Percentiles rank a stretch among this genome's conserved stretches.
phyloP scores from a whole-genome alignment of 148 eudicot species.

The Diospyros kaki region DNA sequence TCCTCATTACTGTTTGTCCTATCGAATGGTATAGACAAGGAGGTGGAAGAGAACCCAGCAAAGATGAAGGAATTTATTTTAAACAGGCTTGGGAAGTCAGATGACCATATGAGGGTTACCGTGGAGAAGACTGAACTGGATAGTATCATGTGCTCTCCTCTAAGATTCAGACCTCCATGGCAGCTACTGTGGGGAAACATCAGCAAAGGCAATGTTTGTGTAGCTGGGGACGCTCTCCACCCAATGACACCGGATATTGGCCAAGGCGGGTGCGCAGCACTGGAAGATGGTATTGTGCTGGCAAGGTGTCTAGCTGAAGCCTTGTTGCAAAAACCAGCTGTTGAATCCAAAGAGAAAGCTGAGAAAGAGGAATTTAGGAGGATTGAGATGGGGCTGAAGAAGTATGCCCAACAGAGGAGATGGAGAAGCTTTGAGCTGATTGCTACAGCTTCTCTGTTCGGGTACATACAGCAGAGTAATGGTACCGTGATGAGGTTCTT shows the following conservation, averaged over 20 bases:
- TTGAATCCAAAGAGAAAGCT: neutral
- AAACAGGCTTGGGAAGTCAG: conserved; percentile 44
- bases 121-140: conserved; percentile 33
- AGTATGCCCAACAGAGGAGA: conserved; percentile 38
- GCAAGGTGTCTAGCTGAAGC: conserved; percentile 42
- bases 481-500: conserved; percentile 33
- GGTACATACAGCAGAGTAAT: conserved; percentile 33
- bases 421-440: conserved; percentile 51
- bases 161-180: conserved; percentile 46
- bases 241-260: conserved; percentile 71
- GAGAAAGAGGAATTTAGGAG: conserved; percentile 19
- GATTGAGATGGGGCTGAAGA: conserved; percentile 29
- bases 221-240: conserved; percentile 58
- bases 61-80: conserved; percentile 51
- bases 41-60: conserved; percentile 33
- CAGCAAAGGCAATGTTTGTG: conserved; percentile 58
- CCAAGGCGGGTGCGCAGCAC: conserved; percentile 56
- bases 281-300: conserved; percentile 51
- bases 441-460: conserved; percentile 36
- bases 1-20: neutral
- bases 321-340: neutral
- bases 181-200: conserved; percentile 38
- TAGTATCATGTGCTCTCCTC: conserved; percentile 27
- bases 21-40: conserved; percentile 18
- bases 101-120: conserved; percentile 27